Evolutionary conservation across 768 basidiomycete species (phyloP).

Genomic region (Pleurotus platypus): DNA sequence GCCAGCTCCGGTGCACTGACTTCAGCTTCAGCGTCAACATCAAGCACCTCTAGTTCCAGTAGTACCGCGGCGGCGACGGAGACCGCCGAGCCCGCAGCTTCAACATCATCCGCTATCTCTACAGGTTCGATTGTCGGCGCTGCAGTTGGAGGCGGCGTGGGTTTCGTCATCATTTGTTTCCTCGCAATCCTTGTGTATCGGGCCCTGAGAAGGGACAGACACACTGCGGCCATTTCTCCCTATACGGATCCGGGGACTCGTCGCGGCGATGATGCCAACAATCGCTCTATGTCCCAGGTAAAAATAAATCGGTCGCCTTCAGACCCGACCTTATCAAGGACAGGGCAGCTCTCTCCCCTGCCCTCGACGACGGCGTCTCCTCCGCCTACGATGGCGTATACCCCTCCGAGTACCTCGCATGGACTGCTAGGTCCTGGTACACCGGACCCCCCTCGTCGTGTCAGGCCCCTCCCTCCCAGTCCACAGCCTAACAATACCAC

Average conservation of each 20-base stretch:
- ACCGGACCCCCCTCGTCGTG: background rate
- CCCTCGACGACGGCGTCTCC: background rate
- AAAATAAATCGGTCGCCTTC: conserved; percentile 4
- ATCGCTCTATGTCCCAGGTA: conserved; percentile 9
- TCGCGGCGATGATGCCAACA: background rate
- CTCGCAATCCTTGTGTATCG: conserved; percentile 7
- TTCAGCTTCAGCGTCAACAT: conserved; percentile 3
- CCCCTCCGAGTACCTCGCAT: background rate
- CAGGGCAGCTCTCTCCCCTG: background rate
- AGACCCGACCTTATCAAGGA: background rate
- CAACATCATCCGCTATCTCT: background rate
- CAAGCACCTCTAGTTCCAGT: background rate
- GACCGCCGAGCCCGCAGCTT: background rate
- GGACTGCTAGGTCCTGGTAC: background rate
- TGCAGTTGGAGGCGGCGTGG: conserved; percentile 10
- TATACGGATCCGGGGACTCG: background rate
- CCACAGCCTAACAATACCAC: background rate
- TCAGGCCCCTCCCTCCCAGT: conserved; percentile 4
- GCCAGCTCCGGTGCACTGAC: background rate
- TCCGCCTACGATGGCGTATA: background rate
- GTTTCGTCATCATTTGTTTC: conserved; percentile 2
- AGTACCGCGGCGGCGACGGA: background rate
- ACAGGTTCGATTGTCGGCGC: conserved; percentile 11
- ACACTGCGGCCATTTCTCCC: background rate
- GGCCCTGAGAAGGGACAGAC: background rate